Evolutionary conservation across 306 rosid species (phyloP), one percentile per base, ranked within the genome.

Genomic region (Prunus kanzakura): DNA sequence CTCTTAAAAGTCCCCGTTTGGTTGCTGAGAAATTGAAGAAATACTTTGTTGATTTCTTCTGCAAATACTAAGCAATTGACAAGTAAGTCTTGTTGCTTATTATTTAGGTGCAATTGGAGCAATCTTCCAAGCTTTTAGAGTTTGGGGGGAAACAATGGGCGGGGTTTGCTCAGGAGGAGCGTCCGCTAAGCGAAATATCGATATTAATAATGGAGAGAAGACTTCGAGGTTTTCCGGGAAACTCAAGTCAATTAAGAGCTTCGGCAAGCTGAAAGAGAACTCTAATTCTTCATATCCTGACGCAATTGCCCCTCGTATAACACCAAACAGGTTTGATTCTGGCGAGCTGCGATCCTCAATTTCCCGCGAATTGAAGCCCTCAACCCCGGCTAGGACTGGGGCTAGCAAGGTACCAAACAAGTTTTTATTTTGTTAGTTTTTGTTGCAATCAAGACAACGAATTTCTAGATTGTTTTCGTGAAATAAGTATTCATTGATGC

Each of bases 91-190:
- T 49, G 73, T 32, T 29, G 49, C 5, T 13, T 47, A 9, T 29
- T 63, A 27, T 63, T 38, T 7, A 67, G 73, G 80, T 63, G 58
- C 15, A 12, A 27, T 75, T 32, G 4, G 51, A 30, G 32, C 11
- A 61, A 11, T 72, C 8, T 22, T 67, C 29, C 22, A 30, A 51
- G 30, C 30, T 45, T 61, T 9, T 20, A 25, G 66, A 16, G 47
- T 41, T 22, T 29, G 64, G 64, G 75, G 78, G 50, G 20, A 27
- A 45, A 76, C 30, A 76, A 93, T 93, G 98, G 98, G 98, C 41
- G 98, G 84, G 75, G 84, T 91, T 62, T 93, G 98, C 75, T 83
- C 97, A 3, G 90, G 86, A 5, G 97, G 96, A 30, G 27, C 47
- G 35, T 71, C 80, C 74, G 63, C 52, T 29, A 85, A 73, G 82